Percentiles rank a stretch among this genome's conserved stretches.
These are phyloP conservation scores for Geotrichum cucujoidarum DNA, from an alignment of 1,139 yeast genomes.

Conservation along the genomic window DNA sequence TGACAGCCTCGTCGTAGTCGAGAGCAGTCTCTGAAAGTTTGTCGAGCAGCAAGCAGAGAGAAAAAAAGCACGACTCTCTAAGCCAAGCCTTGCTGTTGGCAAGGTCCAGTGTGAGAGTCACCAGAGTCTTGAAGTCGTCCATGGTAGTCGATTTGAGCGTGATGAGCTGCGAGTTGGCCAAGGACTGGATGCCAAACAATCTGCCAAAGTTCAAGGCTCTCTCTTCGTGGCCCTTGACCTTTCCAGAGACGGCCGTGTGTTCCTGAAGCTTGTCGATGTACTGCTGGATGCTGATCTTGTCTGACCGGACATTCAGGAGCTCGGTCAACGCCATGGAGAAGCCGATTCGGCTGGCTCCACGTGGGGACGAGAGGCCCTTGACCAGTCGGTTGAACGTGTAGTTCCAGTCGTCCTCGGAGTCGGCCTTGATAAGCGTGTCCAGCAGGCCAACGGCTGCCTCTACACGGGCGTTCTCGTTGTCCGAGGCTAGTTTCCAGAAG, in stretches of 20 bases:
- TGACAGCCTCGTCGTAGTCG: conserved; percentile 33
- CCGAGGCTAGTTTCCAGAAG: conserved; percentile 75
- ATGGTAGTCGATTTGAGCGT: conserved; percentile 30
- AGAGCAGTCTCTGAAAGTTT: conserved; percentile 29
- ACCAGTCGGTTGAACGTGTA: conserved; percentile 75
- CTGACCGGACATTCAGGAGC: conserved; percentile 46
- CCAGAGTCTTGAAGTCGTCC: conserved; percentile 38
- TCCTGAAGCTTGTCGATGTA: conserved; percentile 45
- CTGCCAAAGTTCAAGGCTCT: conserved; percentile 77
- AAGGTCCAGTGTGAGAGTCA: conserved; percentile 51
- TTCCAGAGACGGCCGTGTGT: conserved; percentile 42
- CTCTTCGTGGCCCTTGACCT: conserved; percentile 73
- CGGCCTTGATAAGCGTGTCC: conserved; percentile 46
- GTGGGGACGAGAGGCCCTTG: conserved; percentile 73
- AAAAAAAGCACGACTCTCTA: conserved; percentile 71
- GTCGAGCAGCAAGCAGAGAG: conserved; percentile 53
- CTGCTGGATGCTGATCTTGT: conserved; percentile 37
- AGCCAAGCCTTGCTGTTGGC: conserved; percentile 75
- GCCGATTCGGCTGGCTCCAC: conserved; percentile 83
- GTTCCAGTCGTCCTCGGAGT: conserved; percentile 61
- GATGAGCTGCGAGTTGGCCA: conserved; percentile 56
- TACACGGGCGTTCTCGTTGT: conserved; percentile 65
- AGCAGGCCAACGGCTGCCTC: conserved; percentile 66
- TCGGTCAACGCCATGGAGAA: conserved; percentile 87
- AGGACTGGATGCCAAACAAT: conserved; percentile 75